Conservation (phyloP, 179 eudicot genomes). For the Silene coronaria region DNA sequence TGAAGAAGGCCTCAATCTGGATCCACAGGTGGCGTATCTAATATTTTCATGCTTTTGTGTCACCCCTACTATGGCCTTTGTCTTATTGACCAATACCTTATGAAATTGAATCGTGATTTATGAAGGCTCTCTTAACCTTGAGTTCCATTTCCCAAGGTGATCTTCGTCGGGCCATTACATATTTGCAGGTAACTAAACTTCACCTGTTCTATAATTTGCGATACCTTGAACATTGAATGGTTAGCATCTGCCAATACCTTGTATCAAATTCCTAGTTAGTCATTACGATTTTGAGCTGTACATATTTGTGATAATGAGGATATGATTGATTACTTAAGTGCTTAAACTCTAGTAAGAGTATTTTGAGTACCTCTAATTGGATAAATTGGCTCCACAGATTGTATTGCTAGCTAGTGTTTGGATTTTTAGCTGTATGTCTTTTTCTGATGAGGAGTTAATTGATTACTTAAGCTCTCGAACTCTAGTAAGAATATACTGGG, state of each 20-base stretch:
- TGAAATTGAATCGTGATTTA: conserved; percentile 3
- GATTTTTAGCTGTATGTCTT: no score
- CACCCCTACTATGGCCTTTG: neutral
- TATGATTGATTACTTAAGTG: no score
- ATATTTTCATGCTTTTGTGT: conserved; percentile 6
- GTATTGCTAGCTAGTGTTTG: no score
- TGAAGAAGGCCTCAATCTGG: conserved; percentile 79
- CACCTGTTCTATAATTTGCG: neutral
- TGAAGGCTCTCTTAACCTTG: conserved; percentile 76
- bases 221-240: neutral
- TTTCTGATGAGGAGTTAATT: no score
- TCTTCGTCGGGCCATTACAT: conserved; percentile 89
- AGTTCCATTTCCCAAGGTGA: conserved; percentile 94
- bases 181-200: conserved; percentile 56
- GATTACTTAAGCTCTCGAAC: no score
- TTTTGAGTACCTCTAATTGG: no score
- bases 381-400: no score
- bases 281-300: no score
- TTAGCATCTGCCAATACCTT: neutral
- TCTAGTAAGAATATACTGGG: no score
- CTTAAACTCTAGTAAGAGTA: no score
- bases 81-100: neutral
- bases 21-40: conserved; percentile 52
- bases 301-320: no score
- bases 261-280: no score